These are phyloP conservation scores for Pythium diclinum DNA, from an alignment of 352 stramenopile species.

Conservation along the genomic window DNA sequence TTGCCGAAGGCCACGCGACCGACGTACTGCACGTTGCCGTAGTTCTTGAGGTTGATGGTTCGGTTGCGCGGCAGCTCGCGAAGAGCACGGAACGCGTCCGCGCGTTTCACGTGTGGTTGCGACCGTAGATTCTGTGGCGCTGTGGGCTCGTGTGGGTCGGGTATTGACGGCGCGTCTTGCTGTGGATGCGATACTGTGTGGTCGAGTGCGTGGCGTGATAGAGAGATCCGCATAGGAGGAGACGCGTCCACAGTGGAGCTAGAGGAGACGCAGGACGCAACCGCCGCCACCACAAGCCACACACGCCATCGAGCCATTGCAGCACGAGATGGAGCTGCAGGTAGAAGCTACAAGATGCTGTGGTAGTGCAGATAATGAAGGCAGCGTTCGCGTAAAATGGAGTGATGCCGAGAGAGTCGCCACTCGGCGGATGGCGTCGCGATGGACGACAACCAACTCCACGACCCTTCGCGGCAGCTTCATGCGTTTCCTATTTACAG, in stretches of 20 bases:
- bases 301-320: constrained; percentile 19
- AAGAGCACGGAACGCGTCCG: constrained; percentile 17
- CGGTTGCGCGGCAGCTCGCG: constrained; percentile 32
- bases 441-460: neutral
- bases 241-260: neutral
- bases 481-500: neutral
- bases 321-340: no score
- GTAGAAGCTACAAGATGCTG: neutral
- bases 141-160: neutral
- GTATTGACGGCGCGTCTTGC: neutral
- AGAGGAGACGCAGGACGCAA: neutral
- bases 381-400: neutral
- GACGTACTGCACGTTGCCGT: constrained; percentile 85
- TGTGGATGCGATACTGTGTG: neutral
- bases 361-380: neutral
- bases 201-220: constrained; percentile 11
- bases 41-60: constrained; percentile 67
- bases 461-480: neutral
- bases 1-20: constrained; percentile 70
- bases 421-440: neutral
- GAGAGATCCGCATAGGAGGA: constrained; percentile 38
- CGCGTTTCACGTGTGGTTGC: neutral
- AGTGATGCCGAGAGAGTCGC: neutral
- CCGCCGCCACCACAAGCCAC: neutral
- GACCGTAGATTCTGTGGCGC: neutral